Evolutionary conservation across 2,329 filamentous ascomycete genomes (phyloP).

Genomic region (Calycina herbarum): DNA sequence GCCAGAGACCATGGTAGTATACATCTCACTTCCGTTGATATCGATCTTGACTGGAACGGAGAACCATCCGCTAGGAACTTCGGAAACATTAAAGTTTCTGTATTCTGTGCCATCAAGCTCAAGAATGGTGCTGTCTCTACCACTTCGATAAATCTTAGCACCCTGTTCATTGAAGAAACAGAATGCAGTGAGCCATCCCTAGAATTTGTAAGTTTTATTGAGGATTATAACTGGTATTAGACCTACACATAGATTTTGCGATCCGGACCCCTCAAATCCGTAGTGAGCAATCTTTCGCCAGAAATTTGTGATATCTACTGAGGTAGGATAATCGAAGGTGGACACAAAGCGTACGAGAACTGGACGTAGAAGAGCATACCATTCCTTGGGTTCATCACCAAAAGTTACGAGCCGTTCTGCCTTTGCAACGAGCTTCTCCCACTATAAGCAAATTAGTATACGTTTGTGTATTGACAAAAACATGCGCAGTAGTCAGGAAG

Average conservation of each 20-base stretch:
- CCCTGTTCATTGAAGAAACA: slow-evolving; percentile 36
- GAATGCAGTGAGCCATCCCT: slow-evolving; percentile 42
- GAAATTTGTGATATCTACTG: slow-evolving; percentile 37
- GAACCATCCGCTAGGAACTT: slow-evolving; percentile 34
- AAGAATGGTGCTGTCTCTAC: neutral
- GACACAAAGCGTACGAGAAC: slow-evolving; percentile 40
- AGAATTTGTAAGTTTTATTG: slow-evolving; percentile 22
- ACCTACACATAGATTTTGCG: neutral
- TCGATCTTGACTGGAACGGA: slow-evolving; percentile 39
- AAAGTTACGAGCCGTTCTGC: slow-evolving; percentile 39
- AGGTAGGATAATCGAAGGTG: slow-evolving; percentile 43
- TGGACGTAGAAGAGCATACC: slow-evolving; percentile 37
- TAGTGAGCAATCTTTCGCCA: slow-evolving; percentile 38
- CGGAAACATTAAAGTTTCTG: slow-evolving; percentile 29
- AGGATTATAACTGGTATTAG: slow-evolving; percentile 19
- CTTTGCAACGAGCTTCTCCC: slow-evolving; percentile 37
- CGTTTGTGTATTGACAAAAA: too few species aligned
- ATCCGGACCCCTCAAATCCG: neutral
- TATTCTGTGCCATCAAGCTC: slow-evolving; percentile 30
- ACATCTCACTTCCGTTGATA: slow-evolving; percentile 33
- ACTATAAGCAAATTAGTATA: too few species aligned
- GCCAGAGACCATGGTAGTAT: slow-evolving; percentile 37
- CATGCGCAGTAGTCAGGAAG: too few species aligned
- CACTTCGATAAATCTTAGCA: neutral
- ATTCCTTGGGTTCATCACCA: slow-evolving; percentile 38